Conservation (phyloP, 192 early-diverging fungal genomes). For the Entophlyctis helioformis region DNA sequence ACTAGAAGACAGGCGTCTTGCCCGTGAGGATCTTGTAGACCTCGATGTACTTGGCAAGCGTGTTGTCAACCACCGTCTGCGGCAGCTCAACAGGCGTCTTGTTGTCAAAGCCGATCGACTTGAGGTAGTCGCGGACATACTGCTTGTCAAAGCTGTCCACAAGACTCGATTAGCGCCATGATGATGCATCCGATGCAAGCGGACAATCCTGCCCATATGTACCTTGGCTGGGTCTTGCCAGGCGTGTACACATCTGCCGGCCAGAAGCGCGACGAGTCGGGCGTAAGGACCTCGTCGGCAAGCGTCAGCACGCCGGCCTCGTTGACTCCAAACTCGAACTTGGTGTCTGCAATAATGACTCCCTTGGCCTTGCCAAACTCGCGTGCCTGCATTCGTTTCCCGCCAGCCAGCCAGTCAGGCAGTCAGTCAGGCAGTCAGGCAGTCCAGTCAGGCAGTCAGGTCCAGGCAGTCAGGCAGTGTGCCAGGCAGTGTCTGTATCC, state of each 20-base stretch:
- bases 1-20: conserved; percentile 5
- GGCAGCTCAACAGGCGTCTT: conserved; percentile 72
- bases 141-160: conserved; percentile 88
- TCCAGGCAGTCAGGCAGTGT: too few relatives aligned
- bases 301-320: conserved; percentile 65
- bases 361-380: conserved; percentile 71
- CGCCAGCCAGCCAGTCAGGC: too few relatives aligned
- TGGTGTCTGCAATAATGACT: conserved; percentile 99
- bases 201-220: background rate
- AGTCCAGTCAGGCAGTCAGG: background rate
- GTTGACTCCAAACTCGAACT: conserved; percentile 98
- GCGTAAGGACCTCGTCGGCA: conserved; percentile 95
- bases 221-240: conserved; percentile 61
- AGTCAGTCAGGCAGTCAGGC: too few relatives aligned
- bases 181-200: too few relatives aligned
- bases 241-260: conserved; percentile 65
- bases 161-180: too few relatives aligned
- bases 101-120: conserved; percentile 80
- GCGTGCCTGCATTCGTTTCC: conserved; percentile 62
- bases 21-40: conserved; percentile 76
- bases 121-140: conserved; percentile 89
- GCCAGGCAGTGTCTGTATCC: background rate
- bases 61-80: conserved; percentile 69
- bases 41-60: conserved; percentile 82
- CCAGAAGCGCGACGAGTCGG: conserved; percentile 99